Conservation (phyloP, 164 flowering plant genomes). For the Vitis vinifera region DNA sequence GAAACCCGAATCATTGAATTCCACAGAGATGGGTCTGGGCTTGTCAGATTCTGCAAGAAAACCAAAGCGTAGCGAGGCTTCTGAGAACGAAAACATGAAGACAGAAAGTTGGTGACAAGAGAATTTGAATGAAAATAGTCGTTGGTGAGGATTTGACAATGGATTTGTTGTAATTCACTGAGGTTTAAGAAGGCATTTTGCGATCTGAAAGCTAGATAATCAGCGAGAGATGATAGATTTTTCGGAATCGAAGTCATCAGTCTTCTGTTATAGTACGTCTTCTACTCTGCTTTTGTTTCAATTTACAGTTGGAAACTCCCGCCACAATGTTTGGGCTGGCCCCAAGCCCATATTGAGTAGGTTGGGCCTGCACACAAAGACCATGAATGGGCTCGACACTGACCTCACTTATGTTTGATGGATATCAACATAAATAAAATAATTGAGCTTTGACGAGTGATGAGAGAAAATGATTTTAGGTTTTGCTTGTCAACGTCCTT, state of each 20-base stretch:
- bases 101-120: slow-evolving; percentile 20
- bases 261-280: too few species aligned
- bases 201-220: not conserved
- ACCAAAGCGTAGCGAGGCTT: slow-evolving; percentile 20
- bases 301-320: too few species aligned
- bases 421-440: too few species aligned
- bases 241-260: slow-evolving; percentile 9
- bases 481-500: too few species aligned
- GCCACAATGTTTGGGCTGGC: too few species aligned
- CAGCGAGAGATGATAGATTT: slow-evolving; percentile 5
- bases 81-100: slow-evolving; percentile 25
- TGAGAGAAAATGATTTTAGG: too few species aligned
- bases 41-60: slow-evolving; percentile 22
- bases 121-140: slow-evolving; percentile 15
- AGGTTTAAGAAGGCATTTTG: slow-evolving; percentile 12
- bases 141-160: slow-evolving; percentile 34
- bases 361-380: too few species aligned
- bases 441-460: too few species aligned
- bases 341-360: too few species aligned
- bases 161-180: slow-evolving; percentile 36
- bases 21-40: slow-evolving; percentile 19
- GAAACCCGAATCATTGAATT: slow-evolving; percentile 27
- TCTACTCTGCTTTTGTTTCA: too few species aligned
- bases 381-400: too few species aligned
- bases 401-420: too few species aligned